Evolutionary conservation across 2,329 filamentous ascomycete species (phyloP), one percentile per base, ranked within the genome.

Genomic region (Trichoderma afroharzianum): DNA sequence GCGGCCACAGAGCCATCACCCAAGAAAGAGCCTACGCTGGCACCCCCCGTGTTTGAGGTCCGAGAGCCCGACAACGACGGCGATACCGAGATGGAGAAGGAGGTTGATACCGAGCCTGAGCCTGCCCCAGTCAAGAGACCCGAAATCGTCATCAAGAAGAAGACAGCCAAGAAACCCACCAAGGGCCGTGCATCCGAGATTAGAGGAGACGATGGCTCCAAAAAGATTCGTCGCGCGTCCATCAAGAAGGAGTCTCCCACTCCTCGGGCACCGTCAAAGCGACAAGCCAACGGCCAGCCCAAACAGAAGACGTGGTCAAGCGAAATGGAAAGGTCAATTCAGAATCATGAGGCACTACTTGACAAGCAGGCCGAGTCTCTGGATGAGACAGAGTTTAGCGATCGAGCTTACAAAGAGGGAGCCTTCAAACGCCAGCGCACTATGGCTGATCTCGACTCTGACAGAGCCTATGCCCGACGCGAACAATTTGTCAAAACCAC

Each of bases 381-480:
- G 14, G 83, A 86, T 32, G 77, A 81, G 1, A 73, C 80, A 11
- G 84, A 86, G 53, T 84, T 83, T 43, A 81, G 83, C 53, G 81
- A 84, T 58, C 76, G 81, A 6, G 79, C 83, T 7, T 91, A 86
- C 80, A 80, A 88, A 82, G 79, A 92, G 82, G 84, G 84, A 74
- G 76, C 84, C 43, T 86, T 87, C 73, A 96, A 94, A 81, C 92
- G 94, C 63, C 88, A 88, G 36, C 83, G 90, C 24, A 88, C 93
- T 39, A 85, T 94, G 72, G 87, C 90, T 57, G 83, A 86, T 5
- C 81, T 83, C 0, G 94, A 98, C 76, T 78, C 82, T 24, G 81
- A 84, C 36, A 91, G 91, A 76, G 89, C 89, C 75, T 91, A 92
- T 81, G 84, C 88, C 76, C 85, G 90, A 72, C 83, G 87, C 59